Evolutionary conservation across 257 asterid genomes (phyloP).

Genomic region (Ballota nigra): DNA sequence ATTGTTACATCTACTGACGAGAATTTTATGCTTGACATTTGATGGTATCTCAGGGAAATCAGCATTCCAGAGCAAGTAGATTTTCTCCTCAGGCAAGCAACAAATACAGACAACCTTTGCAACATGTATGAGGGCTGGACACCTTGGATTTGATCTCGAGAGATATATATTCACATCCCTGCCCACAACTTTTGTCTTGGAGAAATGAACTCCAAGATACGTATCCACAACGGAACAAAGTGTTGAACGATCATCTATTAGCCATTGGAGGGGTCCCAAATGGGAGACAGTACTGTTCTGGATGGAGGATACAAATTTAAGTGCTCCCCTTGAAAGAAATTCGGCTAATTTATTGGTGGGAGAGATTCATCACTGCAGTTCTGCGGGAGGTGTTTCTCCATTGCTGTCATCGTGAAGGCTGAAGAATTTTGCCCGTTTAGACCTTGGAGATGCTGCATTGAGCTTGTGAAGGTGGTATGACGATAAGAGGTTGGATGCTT

Average conservation of each 20-base stretch:
- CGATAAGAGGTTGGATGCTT: constrained; percentile 3
- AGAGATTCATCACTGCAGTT: neutral
- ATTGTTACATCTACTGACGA: constrained; percentile 7
- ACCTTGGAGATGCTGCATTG: constrained; percentile 9
- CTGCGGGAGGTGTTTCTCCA: neutral
- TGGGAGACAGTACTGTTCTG: constrained; percentile 24
- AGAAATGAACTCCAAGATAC: constrained; percentile 20
- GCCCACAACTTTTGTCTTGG: constrained; percentile 16
- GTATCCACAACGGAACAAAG: constrained; percentile 24
- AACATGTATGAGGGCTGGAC: constrained; percentile 99
- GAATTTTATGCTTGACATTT: constrained; percentile 20
- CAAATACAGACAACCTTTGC: constrained; percentile 86
- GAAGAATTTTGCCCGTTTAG: constrained; percentile 9
- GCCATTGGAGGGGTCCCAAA: constrained; percentile 4
- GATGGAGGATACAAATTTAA: neutral
- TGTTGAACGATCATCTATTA: constrained; percentile 18
- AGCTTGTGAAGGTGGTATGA: constrained; percentile 14
- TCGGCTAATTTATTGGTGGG: constrained; percentile 4
- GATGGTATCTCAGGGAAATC: constrained; percentile 53
- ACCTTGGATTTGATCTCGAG: constrained; percentile 82
- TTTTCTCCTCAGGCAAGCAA: constrained; percentile 88
- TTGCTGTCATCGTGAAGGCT: constrained; percentile 18
- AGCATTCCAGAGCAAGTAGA: constrained; percentile 87
- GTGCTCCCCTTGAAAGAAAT: constrained; percentile 22
- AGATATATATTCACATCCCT: constrained; percentile 21